phyloP scores from a whole-genome alignment of 257 asterid genomes.

The Petunia axillaris region DNA sequence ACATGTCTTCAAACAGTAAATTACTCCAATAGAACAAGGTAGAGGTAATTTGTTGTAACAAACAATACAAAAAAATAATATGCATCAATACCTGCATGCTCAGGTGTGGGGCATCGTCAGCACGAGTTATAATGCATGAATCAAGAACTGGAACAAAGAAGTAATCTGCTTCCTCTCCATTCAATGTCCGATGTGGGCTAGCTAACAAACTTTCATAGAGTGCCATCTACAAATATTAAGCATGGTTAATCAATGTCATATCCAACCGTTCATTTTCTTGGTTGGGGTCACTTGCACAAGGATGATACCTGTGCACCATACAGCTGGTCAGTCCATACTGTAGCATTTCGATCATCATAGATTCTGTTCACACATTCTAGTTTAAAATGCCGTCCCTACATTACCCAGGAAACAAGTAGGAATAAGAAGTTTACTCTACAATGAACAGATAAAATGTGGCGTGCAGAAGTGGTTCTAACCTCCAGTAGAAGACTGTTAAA shows the following conservation, averaged over 20 bases:
- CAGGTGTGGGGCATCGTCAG: slow-evolving; percentile 96
- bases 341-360: slow-evolving; percentile 78
- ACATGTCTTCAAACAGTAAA: not conserved
- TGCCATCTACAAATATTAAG: slow-evolving; percentile 69
- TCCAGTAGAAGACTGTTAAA: slow-evolving; percentile 91
- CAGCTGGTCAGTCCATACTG: slow-evolving; percentile 82
- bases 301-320: slow-evolving; percentile 94
- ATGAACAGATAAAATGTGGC: not conserved
- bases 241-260: slow-evolving; percentile 22
- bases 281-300: slow-evolving; percentile 16
- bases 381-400: slow-evolving; percentile 89
- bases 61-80: not conserved
- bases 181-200: slow-evolving; percentile 83
- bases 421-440: slow-evolving; percentile 8
- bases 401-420: slow-evolving; percentile 20
- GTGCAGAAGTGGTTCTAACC: slow-evolving; percentile 42
- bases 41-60: slow-evolving; percentile 1
- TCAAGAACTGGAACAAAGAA: slow-evolving; percentile 97
- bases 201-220: slow-evolving; percentile 84
- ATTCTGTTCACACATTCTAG: slow-evolving; percentile 85
- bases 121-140: slow-evolving; percentile 90
- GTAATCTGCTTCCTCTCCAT: slow-evolving; percentile 93
- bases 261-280: not conserved
- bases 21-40: not conserved
- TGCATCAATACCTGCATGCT: slow-evolving; percentile 62